A percentile compares a stretch with the other conserved stretches of the same genome.
phyloP scores from a whole-genome alignment of 164 flowering plant species.

The Aristolochia contorta region DNA sequence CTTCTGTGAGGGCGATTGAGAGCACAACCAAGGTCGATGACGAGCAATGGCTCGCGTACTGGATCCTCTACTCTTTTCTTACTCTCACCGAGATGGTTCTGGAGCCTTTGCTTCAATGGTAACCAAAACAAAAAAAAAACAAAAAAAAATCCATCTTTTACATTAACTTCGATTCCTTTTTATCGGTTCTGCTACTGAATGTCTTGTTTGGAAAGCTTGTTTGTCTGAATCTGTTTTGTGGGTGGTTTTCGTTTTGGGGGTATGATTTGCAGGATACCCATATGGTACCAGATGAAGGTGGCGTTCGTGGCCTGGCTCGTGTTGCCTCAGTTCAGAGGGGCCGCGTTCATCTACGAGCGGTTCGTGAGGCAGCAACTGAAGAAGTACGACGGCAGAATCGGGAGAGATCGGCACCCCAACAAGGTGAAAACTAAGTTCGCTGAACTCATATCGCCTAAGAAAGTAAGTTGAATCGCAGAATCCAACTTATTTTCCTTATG shows the following conservation, averaged over 20 bases:
- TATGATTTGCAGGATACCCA: conserved; percentile 6
- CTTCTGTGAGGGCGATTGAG: conserved; percentile 84
- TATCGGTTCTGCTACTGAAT: not conserved
- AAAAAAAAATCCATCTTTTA: too few species aligned
- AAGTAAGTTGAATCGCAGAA: not conserved
- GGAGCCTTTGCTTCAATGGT: conserved; percentile 64
- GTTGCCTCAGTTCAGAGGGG: conserved; percentile 14
- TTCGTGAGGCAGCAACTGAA: conserved; percentile 12
- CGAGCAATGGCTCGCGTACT: conserved; percentile 97
- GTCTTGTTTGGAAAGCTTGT: too few species aligned
- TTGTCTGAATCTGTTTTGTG: too few species aligned
- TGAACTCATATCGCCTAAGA: not conserved
- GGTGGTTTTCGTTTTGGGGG: not conserved
- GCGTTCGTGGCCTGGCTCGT: conserved; percentile 11
- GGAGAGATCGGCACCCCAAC: not conserved
- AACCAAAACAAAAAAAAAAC: conserved; percentile 1
- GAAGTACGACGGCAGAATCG: not conserved
- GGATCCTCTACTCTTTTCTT: conserved; percentile 90
- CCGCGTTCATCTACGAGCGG: conserved; percentile 13
- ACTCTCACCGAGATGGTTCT: conserved; percentile 77
- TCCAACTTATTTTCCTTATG: not conserved
- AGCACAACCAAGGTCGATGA: conserved; percentile 75
- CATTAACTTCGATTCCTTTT: too few species aligned
- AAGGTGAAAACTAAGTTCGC: not conserved
- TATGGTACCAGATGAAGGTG: conserved; percentile 11